Evolutionary conservation across 108 stramenopile species (phyloP).

Genomic region (Nitzschia inconspicua): DNA sequence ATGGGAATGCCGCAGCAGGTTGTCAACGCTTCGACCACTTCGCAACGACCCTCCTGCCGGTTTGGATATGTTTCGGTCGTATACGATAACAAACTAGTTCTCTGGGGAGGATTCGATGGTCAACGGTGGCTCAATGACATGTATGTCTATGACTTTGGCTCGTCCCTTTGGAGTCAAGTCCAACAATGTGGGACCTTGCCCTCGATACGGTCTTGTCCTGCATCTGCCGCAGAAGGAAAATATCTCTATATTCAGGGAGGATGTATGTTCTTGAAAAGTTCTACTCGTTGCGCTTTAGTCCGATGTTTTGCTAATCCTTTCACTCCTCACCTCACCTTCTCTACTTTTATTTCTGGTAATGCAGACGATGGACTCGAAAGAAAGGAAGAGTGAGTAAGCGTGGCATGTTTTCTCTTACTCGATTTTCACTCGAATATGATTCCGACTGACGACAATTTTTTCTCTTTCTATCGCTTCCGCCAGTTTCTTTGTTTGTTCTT

Average conservation of each 20-base stretch:
- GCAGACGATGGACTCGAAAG: slow-evolving; percentile 93
- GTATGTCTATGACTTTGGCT: slow-evolving; percentile 76
- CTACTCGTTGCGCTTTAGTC: no score
- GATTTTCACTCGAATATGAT: no score
- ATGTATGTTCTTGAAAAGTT: no score
- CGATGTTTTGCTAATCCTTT: no score
- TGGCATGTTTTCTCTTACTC: no score
- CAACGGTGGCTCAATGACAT: slow-evolving; percentile 83
- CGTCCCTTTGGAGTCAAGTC: slow-evolving; percentile 70
- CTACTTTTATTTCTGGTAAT: background rate
- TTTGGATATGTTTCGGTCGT: slow-evolving; percentile 92
- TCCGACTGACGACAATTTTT: no score
- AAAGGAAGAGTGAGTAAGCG: no score
- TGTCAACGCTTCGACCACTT: no score
- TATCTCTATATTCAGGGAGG: slow-evolving; percentile 88
- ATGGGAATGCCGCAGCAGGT: slow-evolving; percentile 15
- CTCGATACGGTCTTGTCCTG: slow-evolving; percentile 80
- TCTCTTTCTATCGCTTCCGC: no score
- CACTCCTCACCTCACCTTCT: no score
- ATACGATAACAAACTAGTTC: slow-evolving; percentile 81
- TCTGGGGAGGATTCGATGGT: slow-evolving; percentile 94
- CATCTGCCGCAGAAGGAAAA: slow-evolving; percentile 83
- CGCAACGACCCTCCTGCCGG: slow-evolving; percentile 67
- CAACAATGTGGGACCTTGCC: slow-evolving; percentile 53
- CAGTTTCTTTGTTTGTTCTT: slow-evolving; percentile 82